A percentile compares a stretch with the other conserved stretches of the same genome.
phyloP scores from a whole-genome alignment of 192 early-diverging fungal species.

The Radiomyces spectabilis region DNA sequence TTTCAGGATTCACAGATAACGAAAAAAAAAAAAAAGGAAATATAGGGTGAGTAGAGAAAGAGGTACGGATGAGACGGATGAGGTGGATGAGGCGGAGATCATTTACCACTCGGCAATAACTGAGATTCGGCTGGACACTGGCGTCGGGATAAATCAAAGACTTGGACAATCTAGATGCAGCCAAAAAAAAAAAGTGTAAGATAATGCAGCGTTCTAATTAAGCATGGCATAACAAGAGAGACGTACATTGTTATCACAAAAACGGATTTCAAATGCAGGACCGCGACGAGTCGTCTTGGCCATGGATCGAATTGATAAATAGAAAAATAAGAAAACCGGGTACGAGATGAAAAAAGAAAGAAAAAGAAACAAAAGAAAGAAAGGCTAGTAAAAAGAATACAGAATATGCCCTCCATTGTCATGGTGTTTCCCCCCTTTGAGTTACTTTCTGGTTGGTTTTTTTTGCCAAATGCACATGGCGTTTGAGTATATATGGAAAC shows the following conservation, averaged over 20 bases:
- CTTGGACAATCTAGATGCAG: constrained; percentile 8
- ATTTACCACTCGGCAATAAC: constrained; percentile 2
- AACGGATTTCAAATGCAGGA: constrained; percentile 9
- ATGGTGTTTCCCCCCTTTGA: too few relatives aligned
- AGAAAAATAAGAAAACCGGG: not conserved
- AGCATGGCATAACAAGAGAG: not conserved
- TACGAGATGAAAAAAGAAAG: not conserved
- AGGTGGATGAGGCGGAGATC: not conserved
- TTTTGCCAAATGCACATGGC: too few relatives aligned
- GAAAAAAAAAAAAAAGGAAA: not conserved
- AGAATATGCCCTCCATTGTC: too few relatives aligned
- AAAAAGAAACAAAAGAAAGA: constrained; percentile 1
- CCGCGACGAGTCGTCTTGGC: not conserved
- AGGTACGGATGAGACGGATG: not conserved
- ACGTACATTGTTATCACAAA: constrained; percentile 10
- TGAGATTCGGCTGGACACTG: not conserved
- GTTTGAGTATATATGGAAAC: too few relatives aligned
- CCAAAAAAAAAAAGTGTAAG: not conserved
- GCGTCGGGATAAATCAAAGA: constrained; percentile 3
- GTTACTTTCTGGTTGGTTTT: too few relatives aligned
- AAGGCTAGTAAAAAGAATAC: not conserved
- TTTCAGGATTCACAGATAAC: too few relatives aligned
- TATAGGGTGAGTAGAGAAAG: not conserved
- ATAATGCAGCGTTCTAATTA: not conserved
- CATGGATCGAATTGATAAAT: not conserved